A percentile compares a stretch with the other conserved stretches of the same genome.
Evolutionary conservation across 495 filamentous ascomycete genomes (phyloP).

Genomic region (Talaromyces proteolyticus): DNA sequence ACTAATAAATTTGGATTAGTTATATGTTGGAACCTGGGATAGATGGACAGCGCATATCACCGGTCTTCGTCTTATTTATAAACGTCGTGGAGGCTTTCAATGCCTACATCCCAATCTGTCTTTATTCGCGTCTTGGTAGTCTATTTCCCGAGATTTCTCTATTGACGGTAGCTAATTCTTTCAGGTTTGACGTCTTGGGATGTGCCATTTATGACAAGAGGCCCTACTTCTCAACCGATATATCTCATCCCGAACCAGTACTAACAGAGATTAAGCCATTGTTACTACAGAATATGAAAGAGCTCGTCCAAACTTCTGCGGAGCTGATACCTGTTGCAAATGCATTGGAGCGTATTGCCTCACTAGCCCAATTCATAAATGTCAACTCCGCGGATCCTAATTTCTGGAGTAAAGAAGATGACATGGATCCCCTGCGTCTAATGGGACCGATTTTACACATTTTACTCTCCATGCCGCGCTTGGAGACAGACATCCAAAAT

Average conservation of each 20-base stretch:
- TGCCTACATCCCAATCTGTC: slow-evolving; percentile 5
- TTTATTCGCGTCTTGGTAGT: slow-evolving; percentile 2
- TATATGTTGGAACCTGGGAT: slow-evolving; percentile 13
- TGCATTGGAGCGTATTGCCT: neutral
- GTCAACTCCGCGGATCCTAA: neutral
- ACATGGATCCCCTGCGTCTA: neutral
- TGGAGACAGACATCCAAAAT: neutral
- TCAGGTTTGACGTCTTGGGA: slow-evolving; percentile 2
- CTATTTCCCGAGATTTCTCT: neutral
- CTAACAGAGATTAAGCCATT: neutral
- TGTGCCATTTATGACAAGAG: neutral
- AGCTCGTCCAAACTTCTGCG: neutral
- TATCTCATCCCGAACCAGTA: neutral
- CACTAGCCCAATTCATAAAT: neutral
- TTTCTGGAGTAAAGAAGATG: slow-evolving; percentile 4
- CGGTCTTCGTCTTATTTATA: slow-evolving; percentile 12
- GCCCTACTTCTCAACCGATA: neutral
- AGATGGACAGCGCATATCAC: slow-evolving; percentile 14
- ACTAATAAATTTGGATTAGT: slow-evolving; percentile 8
- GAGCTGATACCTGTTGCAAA: neutral
- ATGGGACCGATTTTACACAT: neutral
- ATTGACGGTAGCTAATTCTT: neutral
- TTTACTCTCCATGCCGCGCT: slow-evolving; percentile 3
- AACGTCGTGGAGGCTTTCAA: slow-evolving; percentile 15
- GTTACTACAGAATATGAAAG: neutral